A percentile compares a stretch with the other conserved stretches of the same genome.
Conservation (phyloP, 352 stramenopile genomes). For the Phytophthora nicotianae region DNA sequence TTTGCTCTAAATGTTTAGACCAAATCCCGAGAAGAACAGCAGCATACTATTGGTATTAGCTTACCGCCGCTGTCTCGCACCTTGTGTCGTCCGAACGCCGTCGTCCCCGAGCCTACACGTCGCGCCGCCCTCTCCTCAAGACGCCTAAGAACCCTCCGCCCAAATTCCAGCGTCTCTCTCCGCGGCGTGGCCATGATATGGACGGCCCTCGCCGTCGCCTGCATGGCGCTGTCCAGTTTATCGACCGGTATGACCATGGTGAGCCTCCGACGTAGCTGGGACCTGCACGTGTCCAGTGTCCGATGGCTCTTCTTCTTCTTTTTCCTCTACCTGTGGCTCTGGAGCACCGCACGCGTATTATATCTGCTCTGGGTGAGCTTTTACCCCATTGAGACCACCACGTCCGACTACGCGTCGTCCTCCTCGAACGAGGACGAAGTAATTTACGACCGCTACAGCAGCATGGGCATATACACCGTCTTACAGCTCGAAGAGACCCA, state of each 20-base stretch:
- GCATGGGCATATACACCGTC: slow-evolving; percentile 49
- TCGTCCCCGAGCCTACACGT: neutral
- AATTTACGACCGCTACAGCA: slow-evolving; percentile 43
- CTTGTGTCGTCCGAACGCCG: slow-evolving; percentile 11
- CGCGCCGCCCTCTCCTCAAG: neutral
- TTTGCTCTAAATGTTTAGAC: slow-evolving; percentile 1
- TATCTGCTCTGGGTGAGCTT: slow-evolving; percentile 51
- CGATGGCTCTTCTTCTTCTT: slow-evolving; percentile 71
- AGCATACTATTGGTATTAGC: slow-evolving; percentile 13
- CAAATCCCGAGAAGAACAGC: slow-evolving; percentile 19
- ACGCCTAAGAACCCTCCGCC: slow-evolving; percentile 6
- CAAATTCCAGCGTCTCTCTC: slow-evolving; percentile 21
- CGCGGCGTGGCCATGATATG: slow-evolving; percentile 37
- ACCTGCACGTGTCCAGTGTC: slow-evolving; percentile 57
- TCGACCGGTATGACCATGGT: slow-evolving; percentile 49
- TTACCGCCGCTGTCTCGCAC: slow-evolving; percentile 15
- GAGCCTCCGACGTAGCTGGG: slow-evolving; percentile 48
- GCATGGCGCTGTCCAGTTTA: slow-evolving; percentile 42
- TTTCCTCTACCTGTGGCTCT: slow-evolving; percentile 55
- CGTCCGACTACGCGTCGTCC: slow-evolving; percentile 25
- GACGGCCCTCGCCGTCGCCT: slow-evolving; percentile 38
- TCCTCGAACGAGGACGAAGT: slow-evolving; percentile 27
- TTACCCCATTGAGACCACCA: slow-evolving; percentile 31
- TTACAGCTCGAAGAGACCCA: slow-evolving; percentile 43
- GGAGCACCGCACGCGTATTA: slow-evolving; percentile 40